Conservation (phyloP, 108 stramenopile species). For the Cyclotella atomus region DNA sequence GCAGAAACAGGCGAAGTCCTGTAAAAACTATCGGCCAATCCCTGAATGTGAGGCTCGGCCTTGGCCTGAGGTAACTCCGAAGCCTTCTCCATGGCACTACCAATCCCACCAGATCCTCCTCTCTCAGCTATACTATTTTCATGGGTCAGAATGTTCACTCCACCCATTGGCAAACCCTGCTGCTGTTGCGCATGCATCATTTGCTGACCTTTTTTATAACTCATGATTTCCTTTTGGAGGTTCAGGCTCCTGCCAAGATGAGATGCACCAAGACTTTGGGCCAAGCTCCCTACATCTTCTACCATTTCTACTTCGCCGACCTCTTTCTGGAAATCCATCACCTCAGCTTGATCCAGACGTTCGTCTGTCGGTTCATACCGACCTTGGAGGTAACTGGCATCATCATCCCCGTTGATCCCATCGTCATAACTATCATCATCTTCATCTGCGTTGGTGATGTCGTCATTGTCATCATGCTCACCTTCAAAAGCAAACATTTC, state of each 20-base stretch:
- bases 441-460: slow-evolving; percentile 7
- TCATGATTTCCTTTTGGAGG: slow-evolving; percentile 70
- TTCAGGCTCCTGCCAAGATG: slow-evolving; percentile 80
- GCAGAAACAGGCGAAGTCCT: slow-evolving; percentile 66
- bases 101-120: slow-evolving; percentile 68
- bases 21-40: slow-evolving; percentile 67
- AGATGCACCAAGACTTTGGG: slow-evolving; percentile 82
- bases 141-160: slow-evolving; percentile 8
- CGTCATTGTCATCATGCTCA: slow-evolving; percentile 43
- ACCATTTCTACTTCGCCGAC: slow-evolving; percentile 85
- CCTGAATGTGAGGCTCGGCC: slow-evolving; percentile 34
- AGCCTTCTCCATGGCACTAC: slow-evolving; percentile 75
- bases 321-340: slow-evolving; percentile 60
- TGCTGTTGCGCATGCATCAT: slow-evolving; percentile 35
- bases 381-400: slow-evolving; percentile 60
- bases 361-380: slow-evolving; percentile 78
- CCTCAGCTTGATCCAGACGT: slow-evolving; percentile 68
- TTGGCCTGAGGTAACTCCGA: slow-evolving; percentile 1
- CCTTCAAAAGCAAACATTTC: slow-evolving; percentile 68
- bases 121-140: neutral
- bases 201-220: slow-evolving; percentile 22
- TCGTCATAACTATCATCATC: slow-evolving; percentile 6
- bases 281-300: slow-evolving; percentile 86
- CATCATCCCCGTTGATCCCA: slow-evolving; percentile 52
- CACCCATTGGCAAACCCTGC: neutral